Percentiles rank a stretch among this genome's conserved stretches.
Evolutionary conservation across 2,329 filamentous ascomycete genomes (phyloP).

Genomic region (Furcasterigmium furcatum): DNA sequence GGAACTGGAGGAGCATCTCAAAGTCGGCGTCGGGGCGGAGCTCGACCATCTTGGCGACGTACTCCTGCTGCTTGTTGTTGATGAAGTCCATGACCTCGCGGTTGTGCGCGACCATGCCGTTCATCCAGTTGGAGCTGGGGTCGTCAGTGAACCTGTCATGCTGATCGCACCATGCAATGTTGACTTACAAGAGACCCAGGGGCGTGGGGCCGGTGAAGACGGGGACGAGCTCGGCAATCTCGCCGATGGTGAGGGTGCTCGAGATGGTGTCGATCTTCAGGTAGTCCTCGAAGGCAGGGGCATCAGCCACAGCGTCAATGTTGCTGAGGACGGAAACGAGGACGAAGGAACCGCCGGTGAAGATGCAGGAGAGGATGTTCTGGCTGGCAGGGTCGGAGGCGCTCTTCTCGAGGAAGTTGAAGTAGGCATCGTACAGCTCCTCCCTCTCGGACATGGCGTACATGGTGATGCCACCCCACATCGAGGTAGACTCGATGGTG

Average conservation of each 20-base stretch:
- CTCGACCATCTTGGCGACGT: slow-evolving; percentile 21
- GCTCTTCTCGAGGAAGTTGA: slow-evolving; percentile 22
- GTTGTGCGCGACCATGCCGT: slow-evolving; percentile 22
- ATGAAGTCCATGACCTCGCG: slow-evolving; percentile 24
- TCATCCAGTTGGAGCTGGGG: slow-evolving; percentile 25
- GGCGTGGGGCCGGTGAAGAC: slow-evolving; percentile 27
- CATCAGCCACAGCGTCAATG: slow-evolving; percentile 15
- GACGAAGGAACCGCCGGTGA: slow-evolving; percentile 8
- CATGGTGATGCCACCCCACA: slow-evolving; percentile 23
- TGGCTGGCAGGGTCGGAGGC: slow-evolving; percentile 20
- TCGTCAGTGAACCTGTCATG: too few relatives aligned
- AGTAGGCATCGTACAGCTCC: slow-evolving; percentile 20
- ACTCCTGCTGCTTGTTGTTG: slow-evolving; percentile 21
- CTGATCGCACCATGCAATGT: background rate
- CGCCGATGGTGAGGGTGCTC: slow-evolving; percentile 16
- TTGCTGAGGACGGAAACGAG: slow-evolving; percentile 21
- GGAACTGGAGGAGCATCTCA: slow-evolving; percentile 23
- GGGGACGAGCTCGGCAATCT: slow-evolving; percentile 21
- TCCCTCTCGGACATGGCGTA: slow-evolving; percentile 18
- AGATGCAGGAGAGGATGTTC: slow-evolving; percentile 21
- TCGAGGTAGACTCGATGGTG: slow-evolving; percentile 16
- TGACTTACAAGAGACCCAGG: slow-evolving; percentile 19
- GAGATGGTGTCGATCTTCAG: slow-evolving; percentile 14
- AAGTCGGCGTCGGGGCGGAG: slow-evolving; percentile 18
- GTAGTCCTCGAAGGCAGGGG: slow-evolving; percentile 19